These are phyloP conservation scores for Diaporthe aspalathi DNA, from an alignment of 2,329 filamentous ascomycete genomes.

Conservation along the genomic window DNA sequence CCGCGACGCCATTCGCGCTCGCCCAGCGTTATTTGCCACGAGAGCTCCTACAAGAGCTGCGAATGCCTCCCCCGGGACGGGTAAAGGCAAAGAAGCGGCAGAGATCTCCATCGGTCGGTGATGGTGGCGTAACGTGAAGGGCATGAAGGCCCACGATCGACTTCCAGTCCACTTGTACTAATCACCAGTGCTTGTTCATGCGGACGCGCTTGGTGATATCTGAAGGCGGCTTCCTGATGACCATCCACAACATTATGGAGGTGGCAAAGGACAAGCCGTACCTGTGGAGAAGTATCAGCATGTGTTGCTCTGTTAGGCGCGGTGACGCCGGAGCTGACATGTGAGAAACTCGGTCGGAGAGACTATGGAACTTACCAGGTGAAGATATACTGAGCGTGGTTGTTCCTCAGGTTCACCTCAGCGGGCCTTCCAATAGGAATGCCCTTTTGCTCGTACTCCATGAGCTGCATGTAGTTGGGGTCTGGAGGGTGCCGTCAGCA, in stretches of 20 bases:
- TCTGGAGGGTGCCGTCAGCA: slow-evolving; percentile 59
- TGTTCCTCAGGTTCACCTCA: slow-evolving; percentile 94
- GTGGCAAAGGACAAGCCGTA: slow-evolving; percentile 88
- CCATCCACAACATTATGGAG: slow-evolving; percentile 95
- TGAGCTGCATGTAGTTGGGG: slow-evolving; percentile 80
- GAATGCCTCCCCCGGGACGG: slow-evolving; percentile 71
- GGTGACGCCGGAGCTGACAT: not conserved
- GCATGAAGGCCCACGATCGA: not conserved
- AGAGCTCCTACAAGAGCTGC: slow-evolving; percentile 84
- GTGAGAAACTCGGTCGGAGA: not conserved
- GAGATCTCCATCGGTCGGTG: slow-evolving; percentile 50
- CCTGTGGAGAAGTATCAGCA: slow-evolving; percentile 61
- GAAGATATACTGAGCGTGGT: slow-evolving; percentile 98
- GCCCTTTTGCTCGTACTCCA: slow-evolving; percentile 81
- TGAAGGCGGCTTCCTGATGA: slow-evolving; percentile 85
- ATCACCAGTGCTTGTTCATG: slow-evolving; percentile 78
- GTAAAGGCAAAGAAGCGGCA: slow-evolving; percentile 56
- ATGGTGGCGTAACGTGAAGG: slow-evolving; percentile 54
- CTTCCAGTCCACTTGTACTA: slow-evolving; percentile 39
- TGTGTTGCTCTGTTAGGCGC: slow-evolving; percentile 3
- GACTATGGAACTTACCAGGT: slow-evolving; percentile 78
- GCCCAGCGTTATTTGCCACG: slow-evolving; percentile 84
- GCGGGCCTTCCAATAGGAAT: slow-evolving; percentile 89
- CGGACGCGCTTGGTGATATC: slow-evolving; percentile 79
- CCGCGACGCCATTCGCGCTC: slow-evolving; percentile 84